Evolutionary conservation across 768 basidiomycete genomes (phyloP), one percentile per base, ranked within the genome.

Genomic region (Boletus sp.): DNA sequence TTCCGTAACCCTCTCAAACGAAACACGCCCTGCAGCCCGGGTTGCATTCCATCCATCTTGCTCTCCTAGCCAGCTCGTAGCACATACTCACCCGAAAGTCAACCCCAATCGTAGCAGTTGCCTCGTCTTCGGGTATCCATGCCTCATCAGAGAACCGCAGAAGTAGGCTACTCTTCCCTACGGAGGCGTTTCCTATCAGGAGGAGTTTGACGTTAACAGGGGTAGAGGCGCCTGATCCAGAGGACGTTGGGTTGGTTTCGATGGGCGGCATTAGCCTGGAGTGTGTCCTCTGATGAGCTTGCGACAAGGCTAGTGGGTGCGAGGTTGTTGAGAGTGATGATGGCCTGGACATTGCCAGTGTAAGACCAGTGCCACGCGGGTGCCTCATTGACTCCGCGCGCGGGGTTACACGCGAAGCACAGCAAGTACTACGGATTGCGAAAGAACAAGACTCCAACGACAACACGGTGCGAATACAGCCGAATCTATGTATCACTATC

Each of bases 141-240:
- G 92, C 90, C 73, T 96, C 90, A 67, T 98, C 95, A 3, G 94
- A 94, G 76, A 98, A 98, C n/a, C 96, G 82, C 9, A 98, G 75
- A 4, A 98, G 71, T 14, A 98, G 76, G 62, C 91, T 93, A 58
- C 89, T 92, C 78, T 94, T 91, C 62, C 96, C 96, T 15, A 98
- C 96, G 4, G 88, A 90, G 10, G 89, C 88, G 65, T 92, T 92
- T 34, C 90, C 90, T 47, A 93, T 93, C 32, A 93, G 77, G 9
- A 93, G 80, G 2, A 93, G 79, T 72, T 93, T 93, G 68, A 87
- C 83, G 51, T 92, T 93, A 41, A 89, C 77, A 17, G 70, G 71
- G 29, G 57, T 9, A 4, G 63, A 60, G 19, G 65, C 27, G n/a
- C 64, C 32, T 56, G 74, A 42, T 33, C 64, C 56, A 61, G 68